These are phyloP conservation scores for Laetiporus sulphureus DNA, from an alignment of 1,284 basidiomycete species.

Conservation along the genomic window DNA sequence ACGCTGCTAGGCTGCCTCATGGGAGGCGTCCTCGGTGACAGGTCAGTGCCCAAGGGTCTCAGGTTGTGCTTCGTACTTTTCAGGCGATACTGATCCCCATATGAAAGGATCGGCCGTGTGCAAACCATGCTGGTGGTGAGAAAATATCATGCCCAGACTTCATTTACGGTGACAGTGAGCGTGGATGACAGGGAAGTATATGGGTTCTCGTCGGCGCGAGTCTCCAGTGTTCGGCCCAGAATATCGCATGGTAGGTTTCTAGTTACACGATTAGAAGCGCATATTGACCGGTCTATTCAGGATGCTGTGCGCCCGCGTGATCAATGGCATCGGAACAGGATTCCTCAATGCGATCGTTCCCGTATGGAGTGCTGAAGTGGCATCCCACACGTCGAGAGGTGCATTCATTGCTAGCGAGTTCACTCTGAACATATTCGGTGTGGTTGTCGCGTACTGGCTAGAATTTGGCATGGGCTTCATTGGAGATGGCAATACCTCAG, in stretches of 20 bases:
- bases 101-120: constrained; percentile 33
- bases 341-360: constrained; percentile 47
- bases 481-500: constrained; percentile 34
- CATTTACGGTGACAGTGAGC: constrained; percentile 3
- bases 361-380: constrained; percentile 44
- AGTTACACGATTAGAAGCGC: not conserved
- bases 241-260: constrained; percentile 34
- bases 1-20: constrained; percentile 43
- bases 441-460: constrained; percentile 49
- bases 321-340: constrained; percentile 48
- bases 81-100: not conserved
- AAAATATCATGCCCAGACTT: not conserved
- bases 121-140: constrained; percentile 36
- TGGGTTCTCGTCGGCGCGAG: constrained; percentile 43
- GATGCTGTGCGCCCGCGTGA: constrained; percentile 45
- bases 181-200: constrained; percentile 26
- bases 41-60: constrained; percentile 20
- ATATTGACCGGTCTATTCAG: constrained; percentile 15
- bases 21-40: constrained; percentile 37
- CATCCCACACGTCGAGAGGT: constrained; percentile 38
- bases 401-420: constrained; percentile 32
- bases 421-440: constrained; percentile 43
- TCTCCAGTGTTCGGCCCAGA: constrained; percentile 44
- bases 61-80: not conserved
- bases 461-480: constrained; percentile 45